Evolutionary conservation across 805 yeast species (phyloP).

Genomic region (Kuraishia capsulata): DNA sequence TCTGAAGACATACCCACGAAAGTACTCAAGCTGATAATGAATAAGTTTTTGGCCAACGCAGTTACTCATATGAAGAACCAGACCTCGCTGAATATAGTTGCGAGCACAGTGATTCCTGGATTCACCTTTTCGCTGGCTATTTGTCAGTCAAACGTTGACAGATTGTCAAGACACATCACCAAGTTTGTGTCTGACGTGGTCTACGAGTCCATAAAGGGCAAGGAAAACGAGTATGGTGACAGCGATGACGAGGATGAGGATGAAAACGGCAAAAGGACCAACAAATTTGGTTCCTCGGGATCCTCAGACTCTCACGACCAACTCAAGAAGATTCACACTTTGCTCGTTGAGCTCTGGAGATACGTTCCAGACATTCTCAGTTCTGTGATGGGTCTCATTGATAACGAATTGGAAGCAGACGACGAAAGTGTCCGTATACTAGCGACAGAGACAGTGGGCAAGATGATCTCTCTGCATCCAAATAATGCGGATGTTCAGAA

Average conservation of each 20-base stretch:
- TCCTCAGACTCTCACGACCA: conserved; percentile 20
- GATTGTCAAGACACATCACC: conserved; percentile 68
- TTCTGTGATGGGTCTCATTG: conserved; percentile 69
- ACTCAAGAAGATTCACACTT: conserved; percentile 50
- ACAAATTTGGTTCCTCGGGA: conserved; percentile 2
- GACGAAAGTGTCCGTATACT: conserved; percentile 49
- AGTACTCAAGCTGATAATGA: conserved; percentile 55
- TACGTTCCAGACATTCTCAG: conserved; percentile 65
- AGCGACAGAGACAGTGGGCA: conserved; percentile 69
- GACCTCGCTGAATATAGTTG: neutral
- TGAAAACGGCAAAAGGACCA: conserved; percentile 12
- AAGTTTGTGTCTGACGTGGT: conserved; percentile 73
- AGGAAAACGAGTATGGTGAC: conserved; percentile 15
- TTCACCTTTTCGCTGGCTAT: conserved; percentile 57
- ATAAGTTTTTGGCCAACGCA: conserved; percentile 40
- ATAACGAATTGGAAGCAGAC: conserved; percentile 72
- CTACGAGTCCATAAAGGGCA: conserved; percentile 29
- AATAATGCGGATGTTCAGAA: conserved; percentile 52
- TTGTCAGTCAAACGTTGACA: conserved; percentile 62
- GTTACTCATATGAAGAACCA: conserved; percentile 5
- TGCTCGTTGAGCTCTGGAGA: conserved; percentile 66
- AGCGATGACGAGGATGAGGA: conserved; percentile 14
- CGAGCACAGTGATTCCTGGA: conserved; percentile 39
- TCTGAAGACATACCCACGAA: conserved; percentile 51
- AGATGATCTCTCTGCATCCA: conserved; percentile 38